Evolutionary conservation across 2,329 filamentous ascomycete species (phyloP).

Genomic region (Paraphoma sp.): DNA sequence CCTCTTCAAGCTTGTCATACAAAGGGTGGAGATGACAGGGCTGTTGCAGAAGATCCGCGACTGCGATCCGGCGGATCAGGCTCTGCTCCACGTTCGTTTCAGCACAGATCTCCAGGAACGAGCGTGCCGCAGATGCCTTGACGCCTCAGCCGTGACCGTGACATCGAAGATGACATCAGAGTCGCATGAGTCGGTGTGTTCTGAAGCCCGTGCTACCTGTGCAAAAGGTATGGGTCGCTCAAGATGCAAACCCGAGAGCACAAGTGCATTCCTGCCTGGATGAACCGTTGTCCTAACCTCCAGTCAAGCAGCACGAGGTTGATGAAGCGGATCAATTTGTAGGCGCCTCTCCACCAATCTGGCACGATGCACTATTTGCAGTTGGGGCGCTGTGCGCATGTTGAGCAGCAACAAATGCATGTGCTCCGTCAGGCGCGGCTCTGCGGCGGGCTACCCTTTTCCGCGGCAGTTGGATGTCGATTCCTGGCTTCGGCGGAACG

Average conservation of each 20-base stretch:
- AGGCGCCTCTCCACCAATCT: background rate
- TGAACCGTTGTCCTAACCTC: too few relatives aligned
- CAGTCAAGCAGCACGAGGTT: too few relatives aligned
- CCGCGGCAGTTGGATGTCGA: conserved; percentile 7
- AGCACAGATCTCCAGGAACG: background rate
- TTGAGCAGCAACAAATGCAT: background rate
- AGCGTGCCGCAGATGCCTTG: background rate
- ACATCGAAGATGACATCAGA: conserved; percentile 5
- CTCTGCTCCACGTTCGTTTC: background rate
- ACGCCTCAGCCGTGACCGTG: background rate
- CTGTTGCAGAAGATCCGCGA: background rate
- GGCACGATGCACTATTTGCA: background rate
- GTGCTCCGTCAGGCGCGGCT: background rate
- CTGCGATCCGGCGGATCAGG: conserved; percentile 4
- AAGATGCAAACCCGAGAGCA: too few relatives aligned
- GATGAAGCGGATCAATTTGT: background rate
- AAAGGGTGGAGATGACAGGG: conserved; percentile 5
- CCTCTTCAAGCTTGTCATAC: background rate
- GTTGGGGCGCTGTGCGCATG: background rate
- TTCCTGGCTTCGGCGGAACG: conserved; percentile 25
- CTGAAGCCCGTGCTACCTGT: background rate
- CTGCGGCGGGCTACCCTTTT: conserved; percentile 1
- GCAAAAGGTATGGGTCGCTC: too few relatives aligned
- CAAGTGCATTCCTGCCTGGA: too few relatives aligned
- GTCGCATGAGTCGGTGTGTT: background rate